These are phyloP conservation scores for Saussurea involucrata DNA, from an alignment of 129 eudicot genomes.

Conservation along the genomic window DNA sequence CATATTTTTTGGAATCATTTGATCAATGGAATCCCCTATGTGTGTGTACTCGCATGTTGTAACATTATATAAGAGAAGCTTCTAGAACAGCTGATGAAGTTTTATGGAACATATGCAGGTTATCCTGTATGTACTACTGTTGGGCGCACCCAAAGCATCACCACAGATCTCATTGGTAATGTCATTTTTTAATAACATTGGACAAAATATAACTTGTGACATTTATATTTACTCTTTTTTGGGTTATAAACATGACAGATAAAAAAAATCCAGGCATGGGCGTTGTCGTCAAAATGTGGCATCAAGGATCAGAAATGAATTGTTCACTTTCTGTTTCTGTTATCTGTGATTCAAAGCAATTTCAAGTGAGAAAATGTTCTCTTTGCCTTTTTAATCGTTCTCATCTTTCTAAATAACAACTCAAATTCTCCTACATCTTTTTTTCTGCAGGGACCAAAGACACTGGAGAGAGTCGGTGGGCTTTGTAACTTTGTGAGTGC, in stretches of 20 bases:
- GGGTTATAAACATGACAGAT: conserved; percentile 50
- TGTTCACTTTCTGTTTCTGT: conserved; percentile 88
- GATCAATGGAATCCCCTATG: not conserved
- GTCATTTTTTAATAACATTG: not conserved
- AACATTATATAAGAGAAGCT: not conserved
- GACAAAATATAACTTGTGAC: not conserved
- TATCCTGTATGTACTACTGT: conserved; percentile 76
- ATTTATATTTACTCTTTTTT: conserved; percentile 6
- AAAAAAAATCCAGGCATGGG: conserved; percentile 63
- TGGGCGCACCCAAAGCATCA: conserved; percentile 56
- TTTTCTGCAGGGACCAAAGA: conserved; percentile 54
- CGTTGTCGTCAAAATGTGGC: conserved; percentile 55
- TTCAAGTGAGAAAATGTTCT: conserved; percentile 48
- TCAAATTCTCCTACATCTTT: not conserved
- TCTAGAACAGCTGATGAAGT: not conserved
- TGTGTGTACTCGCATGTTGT: not conserved
- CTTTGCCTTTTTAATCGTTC: not conserved
- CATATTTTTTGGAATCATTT: not conserved
- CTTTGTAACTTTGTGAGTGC: conserved; percentile 40
- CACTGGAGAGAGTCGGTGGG: conserved; percentile 13
- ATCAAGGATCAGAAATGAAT: conserved; percentile 33
- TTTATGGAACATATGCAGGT: conserved; percentile 46
- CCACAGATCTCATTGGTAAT: conserved; percentile 63
- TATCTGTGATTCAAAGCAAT: conserved; percentile 59
- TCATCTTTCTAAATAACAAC: not conserved